Evolutionary conservation across 192 early-diverging fungal genomes (phyloP).

Genomic region (Gigaspora rosea): DNA sequence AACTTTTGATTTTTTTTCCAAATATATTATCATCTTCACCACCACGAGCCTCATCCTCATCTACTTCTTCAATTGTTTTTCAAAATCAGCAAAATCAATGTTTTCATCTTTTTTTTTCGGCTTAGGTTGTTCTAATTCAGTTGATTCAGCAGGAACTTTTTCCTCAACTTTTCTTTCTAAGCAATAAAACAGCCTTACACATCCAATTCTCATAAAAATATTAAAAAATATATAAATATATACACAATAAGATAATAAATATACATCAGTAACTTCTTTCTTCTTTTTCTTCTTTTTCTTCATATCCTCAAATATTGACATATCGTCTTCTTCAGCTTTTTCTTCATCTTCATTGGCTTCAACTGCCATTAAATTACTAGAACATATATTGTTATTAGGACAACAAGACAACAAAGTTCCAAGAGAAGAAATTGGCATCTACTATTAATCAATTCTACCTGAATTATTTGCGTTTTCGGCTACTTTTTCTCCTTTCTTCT

Average conservation of each 20-base stretch:
- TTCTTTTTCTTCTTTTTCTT: slow-evolving; percentile 91
- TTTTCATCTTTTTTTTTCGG: slow-evolving; percentile 83
- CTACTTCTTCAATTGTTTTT: slow-evolving; percentile 60
- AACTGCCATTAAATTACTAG: background rate
- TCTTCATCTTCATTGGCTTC: slow-evolving; percentile 23
- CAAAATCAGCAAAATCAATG: slow-evolving; percentile 37
- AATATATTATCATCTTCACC: slow-evolving; percentile 38
- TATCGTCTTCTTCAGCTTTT: slow-evolving; percentile 55
- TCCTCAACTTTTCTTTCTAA: slow-evolving; percentile 47
- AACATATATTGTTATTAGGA: background rate
- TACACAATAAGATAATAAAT: background rate
- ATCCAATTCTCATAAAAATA: background rate
- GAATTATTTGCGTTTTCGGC: slow-evolving; percentile 10
- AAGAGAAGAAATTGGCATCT: background rate
- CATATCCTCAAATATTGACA: slow-evolving; percentile 75
- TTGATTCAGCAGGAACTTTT: slow-evolving; percentile 45
- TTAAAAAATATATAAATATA: slow-evolving; percentile 9
- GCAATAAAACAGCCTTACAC: background rate
- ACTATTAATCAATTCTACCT: background rate
- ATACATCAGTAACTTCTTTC: slow-evolving; percentile 46
- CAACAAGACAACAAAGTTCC: background rate
- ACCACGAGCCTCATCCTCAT: slow-evolving; percentile 60
- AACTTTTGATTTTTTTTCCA: slow-evolving; percentile 41
- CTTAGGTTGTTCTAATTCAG: slow-evolving; percentile 65
- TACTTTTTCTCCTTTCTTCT: slow-evolving; percentile 24